A percentile compares a stretch with the other conserved stretches of the same genome.
Conservation (phyloP, 140 eudicot genomes). For the Stevia rebaudiana region DNA sequence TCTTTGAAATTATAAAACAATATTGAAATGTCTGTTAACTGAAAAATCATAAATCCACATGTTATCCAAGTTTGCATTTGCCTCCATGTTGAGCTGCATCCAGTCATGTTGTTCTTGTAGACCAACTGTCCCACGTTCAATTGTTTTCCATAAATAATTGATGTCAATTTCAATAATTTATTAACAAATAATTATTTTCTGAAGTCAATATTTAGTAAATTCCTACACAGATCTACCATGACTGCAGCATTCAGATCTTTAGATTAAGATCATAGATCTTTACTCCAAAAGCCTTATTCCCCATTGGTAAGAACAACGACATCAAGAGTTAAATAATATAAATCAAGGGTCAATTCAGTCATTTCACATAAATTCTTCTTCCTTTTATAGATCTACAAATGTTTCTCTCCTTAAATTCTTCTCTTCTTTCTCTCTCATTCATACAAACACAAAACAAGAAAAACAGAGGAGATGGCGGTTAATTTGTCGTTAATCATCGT, state of each 20-base stretch:
- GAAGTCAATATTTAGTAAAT: constrained; percentile 15
- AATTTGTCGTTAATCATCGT: constrained; percentile 28
- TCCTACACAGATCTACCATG: constrained; percentile 33
- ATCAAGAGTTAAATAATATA: neutral
- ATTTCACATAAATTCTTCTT: neutral
- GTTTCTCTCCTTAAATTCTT: constrained; percentile 3
- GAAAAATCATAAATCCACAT: constrained; percentile 27
- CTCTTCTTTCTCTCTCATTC: constrained; percentile 10
- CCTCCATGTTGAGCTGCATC: constrained; percentile 38
- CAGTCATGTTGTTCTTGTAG: constrained; percentile 21
- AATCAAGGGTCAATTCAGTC: constrained; percentile 10
- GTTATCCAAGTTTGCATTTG: constrained; percentile 26
- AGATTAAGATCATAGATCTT: constrained; percentile 8
- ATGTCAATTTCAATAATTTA: constrained; percentile 30
- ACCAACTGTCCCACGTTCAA: constrained; percentile 42
- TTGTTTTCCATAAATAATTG: constrained; percentile 29
- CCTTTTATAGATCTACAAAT: constrained; percentile 18
- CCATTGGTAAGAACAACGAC: constrained; percentile 1
- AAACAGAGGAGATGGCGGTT: constrained; percentile 33
- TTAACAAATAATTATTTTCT: constrained; percentile 10
- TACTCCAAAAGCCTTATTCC: constrained; percentile 8
- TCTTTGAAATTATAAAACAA: neutral
- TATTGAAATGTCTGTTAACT: constrained; percentile 8
- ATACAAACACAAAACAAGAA: constrained; percentile 14
- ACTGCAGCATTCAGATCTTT: constrained; percentile 2